Conservation (phyloP, 2,329 filamentous ascomycete species). For the Microcera coccophila region DNA sequence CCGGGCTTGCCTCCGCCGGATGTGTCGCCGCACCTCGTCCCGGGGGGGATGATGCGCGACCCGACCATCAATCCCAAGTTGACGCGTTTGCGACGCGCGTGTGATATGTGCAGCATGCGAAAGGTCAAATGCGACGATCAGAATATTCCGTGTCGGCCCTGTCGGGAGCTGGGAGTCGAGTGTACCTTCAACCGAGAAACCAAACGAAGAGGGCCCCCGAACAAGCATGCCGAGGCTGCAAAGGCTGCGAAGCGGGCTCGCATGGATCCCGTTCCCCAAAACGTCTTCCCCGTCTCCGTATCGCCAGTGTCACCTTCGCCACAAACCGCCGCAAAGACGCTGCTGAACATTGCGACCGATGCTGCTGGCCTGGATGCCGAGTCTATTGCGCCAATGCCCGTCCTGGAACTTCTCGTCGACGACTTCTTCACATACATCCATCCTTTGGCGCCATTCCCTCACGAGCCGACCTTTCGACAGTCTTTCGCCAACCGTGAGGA, state of each 20-base stretch:
- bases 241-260: conserved; percentile 49
- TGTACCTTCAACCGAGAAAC: conserved; percentile 56
- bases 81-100: conserved; percentile 55
- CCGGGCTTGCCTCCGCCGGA: conserved; percentile 15
- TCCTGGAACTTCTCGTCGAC: conserved; percentile 66
- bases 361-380: conserved; percentile 58
- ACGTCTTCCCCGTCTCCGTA: conserved; percentile 14
- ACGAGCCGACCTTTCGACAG: conserved; percentile 71
- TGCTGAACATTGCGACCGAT: conserved; percentile 44
- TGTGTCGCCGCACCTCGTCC: conserved; percentile 22
- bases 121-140: conserved; percentile 60
- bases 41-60: conserved; percentile 32
- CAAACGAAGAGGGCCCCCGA: conserved; percentile 56
- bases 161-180: conserved; percentile 53
- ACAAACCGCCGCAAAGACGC: conserved; percentile 46
- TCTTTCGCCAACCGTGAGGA: conserved; percentile 66
- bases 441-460: conserved; percentile 71
- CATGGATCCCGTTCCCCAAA: conserved; percentile 36
- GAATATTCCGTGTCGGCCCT: conserved; percentile 54
- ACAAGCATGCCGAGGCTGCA: conserved; percentile 56
- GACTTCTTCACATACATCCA: conserved; percentile 84
- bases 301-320: conserved; percentile 38
- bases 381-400: conserved; percentile 65
- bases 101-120: conserved; percentile 59
- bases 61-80: conserved; percentile 47